Evolutionary conservation across 495 filamentous ascomycete genomes (phyloP).

Genomic region (Penicillium lividum): DNA sequence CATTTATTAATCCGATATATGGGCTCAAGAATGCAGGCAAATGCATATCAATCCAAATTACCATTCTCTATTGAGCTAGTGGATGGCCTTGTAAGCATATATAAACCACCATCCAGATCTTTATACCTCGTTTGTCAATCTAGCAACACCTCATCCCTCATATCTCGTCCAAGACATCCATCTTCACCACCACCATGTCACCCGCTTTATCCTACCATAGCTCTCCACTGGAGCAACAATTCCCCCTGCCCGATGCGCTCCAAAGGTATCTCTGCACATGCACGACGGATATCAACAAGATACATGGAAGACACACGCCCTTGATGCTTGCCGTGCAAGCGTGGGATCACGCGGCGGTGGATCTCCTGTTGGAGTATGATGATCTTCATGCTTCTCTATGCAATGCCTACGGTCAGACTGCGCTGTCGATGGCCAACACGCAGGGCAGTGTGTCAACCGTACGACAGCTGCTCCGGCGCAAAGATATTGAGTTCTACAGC

Average conservation of each 20-base stretch:
- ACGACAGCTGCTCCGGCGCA: background rate
- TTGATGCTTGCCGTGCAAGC: background rate
- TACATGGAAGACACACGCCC: background rate
- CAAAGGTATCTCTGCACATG: background rate
- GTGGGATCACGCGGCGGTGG: background rate
- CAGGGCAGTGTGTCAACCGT: background rate
- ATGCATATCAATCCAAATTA: background rate
- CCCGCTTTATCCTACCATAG: background rate
- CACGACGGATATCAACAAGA: background rate
- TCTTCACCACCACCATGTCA: background rate
- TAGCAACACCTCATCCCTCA: background rate
- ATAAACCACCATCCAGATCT: too few relatives aligned
- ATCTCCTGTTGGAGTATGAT: background rate
- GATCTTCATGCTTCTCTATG: background rate
- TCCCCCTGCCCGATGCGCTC: background rate
- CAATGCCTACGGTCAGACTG: background rate
- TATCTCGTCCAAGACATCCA: background rate
- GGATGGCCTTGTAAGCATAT: too few relatives aligned
- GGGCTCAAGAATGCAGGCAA: background rate
- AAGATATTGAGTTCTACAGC: slow-evolving; percentile 1
- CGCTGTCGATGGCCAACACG: background rate
- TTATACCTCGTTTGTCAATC: too few relatives aligned
- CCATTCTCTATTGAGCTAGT: background rate
- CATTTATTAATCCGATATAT: too few relatives aligned
- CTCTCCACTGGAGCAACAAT: background rate